Evolutionary conservation across 805 yeast genomes (phyloP).

Genomic region (Candida andamanensis): DNA sequence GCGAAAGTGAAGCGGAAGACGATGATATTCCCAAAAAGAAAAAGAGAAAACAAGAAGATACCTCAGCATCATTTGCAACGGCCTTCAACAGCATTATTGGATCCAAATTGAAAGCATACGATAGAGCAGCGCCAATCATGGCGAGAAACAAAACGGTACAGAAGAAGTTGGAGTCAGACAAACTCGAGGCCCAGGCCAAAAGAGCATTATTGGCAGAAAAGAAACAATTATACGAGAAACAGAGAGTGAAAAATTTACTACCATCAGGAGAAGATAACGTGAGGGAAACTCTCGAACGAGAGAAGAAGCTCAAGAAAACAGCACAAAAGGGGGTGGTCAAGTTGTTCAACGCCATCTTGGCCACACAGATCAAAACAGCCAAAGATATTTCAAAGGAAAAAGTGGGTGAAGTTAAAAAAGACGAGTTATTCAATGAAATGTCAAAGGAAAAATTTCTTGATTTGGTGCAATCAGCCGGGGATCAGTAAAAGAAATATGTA

Average conservation of each 20-base stretch:
- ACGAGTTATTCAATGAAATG: slow-evolving; percentile 66
- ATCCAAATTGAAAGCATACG: slow-evolving; percentile 83
- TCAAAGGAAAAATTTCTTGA: slow-evolving; percentile 89
- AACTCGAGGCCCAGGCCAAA: slow-evolving; percentile 79
- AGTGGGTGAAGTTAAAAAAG: slow-evolving; percentile 45
- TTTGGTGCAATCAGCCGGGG: slow-evolving; percentile 42
- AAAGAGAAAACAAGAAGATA: slow-evolving; percentile 57
- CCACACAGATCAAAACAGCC: slow-evolving; percentile 64
- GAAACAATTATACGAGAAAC: slow-evolving; percentile 58
- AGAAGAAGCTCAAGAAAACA: slow-evolving; percentile 63
- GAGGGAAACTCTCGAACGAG: slow-evolving; percentile 58
- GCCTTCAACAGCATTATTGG: slow-evolving; percentile 83
- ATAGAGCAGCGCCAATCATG: slow-evolving; percentile 83
- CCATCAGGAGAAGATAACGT: slow-evolving; percentile 56
- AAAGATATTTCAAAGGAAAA: slow-evolving; percentile 45
- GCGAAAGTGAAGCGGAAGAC: slow-evolving; percentile 2
- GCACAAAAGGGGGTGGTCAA: slow-evolving; percentile 88
- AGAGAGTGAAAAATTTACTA: slow-evolving; percentile 61
- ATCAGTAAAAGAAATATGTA: too few relatives aligned
- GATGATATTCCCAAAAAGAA: slow-evolving; percentile 35
- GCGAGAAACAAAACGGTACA: slow-evolving; percentile 71
- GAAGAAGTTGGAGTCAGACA: slow-evolving; percentile 73
- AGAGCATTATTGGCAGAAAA: slow-evolving; percentile 66
- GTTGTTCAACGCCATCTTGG: slow-evolving; percentile 75
- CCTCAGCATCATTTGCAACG: slow-evolving; percentile 69